These are phyloP conservation scores for Colletotrichum falcatum DNA, from an alignment of 2,329 filamentous ascomycete species.

Conservation along the genomic window DNA sequence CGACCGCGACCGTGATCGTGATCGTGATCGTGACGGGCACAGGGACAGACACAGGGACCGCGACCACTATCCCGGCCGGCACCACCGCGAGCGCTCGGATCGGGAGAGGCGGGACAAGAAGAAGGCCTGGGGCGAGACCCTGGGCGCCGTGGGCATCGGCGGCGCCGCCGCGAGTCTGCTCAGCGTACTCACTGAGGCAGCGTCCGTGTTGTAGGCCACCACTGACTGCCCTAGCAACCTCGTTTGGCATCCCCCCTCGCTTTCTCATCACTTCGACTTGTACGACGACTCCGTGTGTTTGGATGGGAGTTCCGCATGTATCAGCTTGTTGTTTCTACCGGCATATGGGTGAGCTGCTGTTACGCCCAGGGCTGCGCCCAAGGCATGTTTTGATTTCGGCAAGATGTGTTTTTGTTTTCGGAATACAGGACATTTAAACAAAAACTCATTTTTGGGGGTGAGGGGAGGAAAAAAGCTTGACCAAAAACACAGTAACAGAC, in stretches of 20 bases:
- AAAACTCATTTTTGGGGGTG: not conserved
- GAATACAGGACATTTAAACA: conserved; percentile 20
- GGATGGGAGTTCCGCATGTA: not conserved
- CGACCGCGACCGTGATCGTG: conserved; percentile 15
- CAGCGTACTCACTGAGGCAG: conserved; percentile 69
- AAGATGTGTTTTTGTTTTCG: conserved; percentile 9
- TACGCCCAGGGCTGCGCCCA: conserved; percentile 28
- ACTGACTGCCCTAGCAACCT: not conserved
- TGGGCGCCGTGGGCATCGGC: conserved; percentile 70
- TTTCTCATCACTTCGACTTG: not conserved
- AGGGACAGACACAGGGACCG: conserved; percentile 53
- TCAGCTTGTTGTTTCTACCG: not conserved
- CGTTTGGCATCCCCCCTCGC: not conserved
- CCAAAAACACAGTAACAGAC: not conserved
- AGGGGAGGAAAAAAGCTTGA: not conserved
- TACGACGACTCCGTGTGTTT: not conserved
- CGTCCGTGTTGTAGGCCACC: conserved; percentile 48
- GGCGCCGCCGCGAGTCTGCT: conserved; percentile 70
- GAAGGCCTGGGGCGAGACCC: conserved; percentile 64
- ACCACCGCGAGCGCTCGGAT: conserved; percentile 44
- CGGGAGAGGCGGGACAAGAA: conserved; percentile 53
- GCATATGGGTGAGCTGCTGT: not conserved
- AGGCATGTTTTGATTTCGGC: conserved; percentile 3
- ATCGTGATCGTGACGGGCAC: conserved; percentile 47
- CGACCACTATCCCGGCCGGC: conserved; percentile 53